These are phyloP conservation scores for Herpotrichia juniperi DNA, from an alignment of 2,329 filamentous ascomycete species.

Conservation along the genomic window DNA sequence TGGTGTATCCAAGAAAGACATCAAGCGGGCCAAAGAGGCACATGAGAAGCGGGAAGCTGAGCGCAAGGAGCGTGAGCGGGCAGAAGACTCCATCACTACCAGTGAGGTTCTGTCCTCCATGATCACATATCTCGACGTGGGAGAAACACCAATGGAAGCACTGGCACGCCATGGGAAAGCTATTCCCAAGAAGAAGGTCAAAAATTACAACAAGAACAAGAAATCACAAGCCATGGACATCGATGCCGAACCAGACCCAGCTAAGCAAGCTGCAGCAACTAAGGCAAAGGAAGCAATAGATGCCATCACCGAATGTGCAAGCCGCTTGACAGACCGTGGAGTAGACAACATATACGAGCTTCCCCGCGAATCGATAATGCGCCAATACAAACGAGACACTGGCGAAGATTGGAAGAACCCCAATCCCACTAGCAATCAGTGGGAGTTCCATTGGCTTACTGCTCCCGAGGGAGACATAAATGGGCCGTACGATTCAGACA, in stretches of 20 bases:
- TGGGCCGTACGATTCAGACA: slow-evolving; percentile 82
- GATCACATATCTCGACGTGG: slow-evolving; percentile 74
- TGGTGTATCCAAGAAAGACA: slow-evolving; percentile 91
- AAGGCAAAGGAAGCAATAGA: slow-evolving; percentile 77
- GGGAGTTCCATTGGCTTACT: slow-evolving; percentile 94
- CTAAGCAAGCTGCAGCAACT: slow-evolving; percentile 71
- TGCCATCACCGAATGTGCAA: slow-evolving; percentile 85
- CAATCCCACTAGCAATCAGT: slow-evolving; percentile 57
- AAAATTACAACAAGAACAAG: slow-evolving; percentile 61
- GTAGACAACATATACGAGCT: slow-evolving; percentile 91
- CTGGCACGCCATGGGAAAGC: slow-evolving; percentile 78
- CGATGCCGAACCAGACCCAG: slow-evolving; percentile 60
- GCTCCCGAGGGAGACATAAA: slow-evolving; percentile 80
- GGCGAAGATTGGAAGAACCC: slow-evolving; percentile 81
- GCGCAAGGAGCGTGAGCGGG: slow-evolving; percentile 70
- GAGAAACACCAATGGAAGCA: slow-evolving; percentile 88
- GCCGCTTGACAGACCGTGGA: slow-evolving; percentile 81
- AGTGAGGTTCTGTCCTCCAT: slow-evolving; percentile 75
- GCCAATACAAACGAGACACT: slow-evolving; percentile 83
- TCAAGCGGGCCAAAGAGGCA: slow-evolving; percentile 84
- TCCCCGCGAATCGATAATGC: slow-evolving; percentile 80
- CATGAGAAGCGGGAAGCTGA: slow-evolving; percentile 85
- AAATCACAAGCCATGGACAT: slow-evolving; percentile 66
- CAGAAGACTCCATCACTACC: slow-evolving; percentile 76
- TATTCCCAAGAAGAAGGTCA: slow-evolving; percentile 52